Evolutionary conservation across 2,329 filamentous ascomycete genomes (phyloP).

Genomic region (Calonectria honghensis): DNA sequence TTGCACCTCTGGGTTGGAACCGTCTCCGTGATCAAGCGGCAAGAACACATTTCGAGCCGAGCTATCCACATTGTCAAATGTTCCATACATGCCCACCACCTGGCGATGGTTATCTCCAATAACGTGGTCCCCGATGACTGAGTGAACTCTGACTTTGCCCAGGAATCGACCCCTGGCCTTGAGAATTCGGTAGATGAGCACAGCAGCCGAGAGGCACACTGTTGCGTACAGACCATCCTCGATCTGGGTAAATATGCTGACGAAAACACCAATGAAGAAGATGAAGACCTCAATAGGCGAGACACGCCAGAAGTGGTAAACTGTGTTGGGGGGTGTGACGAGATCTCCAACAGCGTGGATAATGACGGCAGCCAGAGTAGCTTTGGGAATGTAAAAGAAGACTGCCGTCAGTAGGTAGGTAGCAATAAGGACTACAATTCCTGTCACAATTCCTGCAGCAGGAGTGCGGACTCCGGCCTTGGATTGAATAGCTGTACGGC

Average conservation of each 20-base stretch:
- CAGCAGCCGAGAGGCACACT: conserved; percentile 82
- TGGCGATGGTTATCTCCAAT: conserved; percentile 75
- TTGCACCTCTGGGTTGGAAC: conserved; percentile 89
- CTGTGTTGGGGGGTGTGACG: conserved; percentile 90
- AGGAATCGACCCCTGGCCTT: conserved; percentile 90
- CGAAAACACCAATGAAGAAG: conserved; percentile 93
- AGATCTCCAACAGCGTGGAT: conserved; percentile 97
- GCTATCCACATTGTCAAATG: conserved; percentile 69
- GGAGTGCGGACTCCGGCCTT: conserved; percentile 96
- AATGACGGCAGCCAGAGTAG: conserved; percentile 89
- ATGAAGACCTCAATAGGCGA: conserved; percentile 93
- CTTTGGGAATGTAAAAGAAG: conserved; percentile 94
- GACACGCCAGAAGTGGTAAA: conserved; percentile 97
- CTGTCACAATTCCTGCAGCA: conserved; percentile 92
- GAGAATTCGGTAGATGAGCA: conserved; percentile 89
- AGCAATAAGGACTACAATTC: conserved; percentile 88
- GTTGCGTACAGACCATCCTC: conserved; percentile 96
- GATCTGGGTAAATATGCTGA: conserved; percentile 91
- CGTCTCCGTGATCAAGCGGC: conserved; percentile 90
- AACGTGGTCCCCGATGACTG: conserved; percentile 85
- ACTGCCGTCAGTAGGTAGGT: conserved; percentile 91
- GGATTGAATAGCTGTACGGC: conserved; percentile 95
- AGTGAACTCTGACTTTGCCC: conserved; percentile 80
- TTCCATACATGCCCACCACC: conserved; percentile 72
- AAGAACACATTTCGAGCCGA: conserved; percentile 87